phyloP scores from a whole-genome alignment of 2,329 filamentous ascomycete genomes.

The Neofusicoccum ribis region DNA sequence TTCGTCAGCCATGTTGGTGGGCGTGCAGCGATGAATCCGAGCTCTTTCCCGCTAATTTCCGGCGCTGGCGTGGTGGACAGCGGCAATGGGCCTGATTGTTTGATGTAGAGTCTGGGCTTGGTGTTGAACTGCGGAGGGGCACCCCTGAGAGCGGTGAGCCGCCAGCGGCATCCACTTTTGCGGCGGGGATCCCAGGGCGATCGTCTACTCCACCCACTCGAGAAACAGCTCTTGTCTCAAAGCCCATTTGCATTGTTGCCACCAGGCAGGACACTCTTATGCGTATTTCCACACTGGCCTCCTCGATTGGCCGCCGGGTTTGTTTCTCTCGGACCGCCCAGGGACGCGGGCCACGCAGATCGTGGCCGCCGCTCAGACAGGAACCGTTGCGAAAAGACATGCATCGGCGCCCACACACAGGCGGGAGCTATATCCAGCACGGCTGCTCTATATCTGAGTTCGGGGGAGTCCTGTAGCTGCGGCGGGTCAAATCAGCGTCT shows the following conservation, averaged over 20 bases:
- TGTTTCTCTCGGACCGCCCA: not conserved
- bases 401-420: not conserved
- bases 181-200: constrained; percentile 1
- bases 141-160: constrained; percentile 14
- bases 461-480: too few species aligned
- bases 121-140: constrained; percentile 11
- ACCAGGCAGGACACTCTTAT: not conserved
- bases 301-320: not conserved
- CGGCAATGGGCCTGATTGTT: not conserved
- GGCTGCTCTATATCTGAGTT: too few species aligned
- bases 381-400: not conserved
- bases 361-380: not conserved
- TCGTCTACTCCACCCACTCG: not conserved
- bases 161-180: constrained; percentile 17
- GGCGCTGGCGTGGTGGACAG: not conserved
- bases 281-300: not conserved
- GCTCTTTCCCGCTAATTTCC: not conserved
- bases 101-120: not conserved
- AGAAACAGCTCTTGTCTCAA: not conserved
- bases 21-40: not conserved
- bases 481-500: too few species aligned
- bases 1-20: constrained; percentile 10
- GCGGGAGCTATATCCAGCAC: too few species aligned
- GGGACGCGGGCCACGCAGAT: not conserved
- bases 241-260: not conserved